These are phyloP conservation scores for Diplodia mutila DNA, from an alignment of 2,329 filamentous ascomycete genomes.

Conservation along the genomic window DNA sequence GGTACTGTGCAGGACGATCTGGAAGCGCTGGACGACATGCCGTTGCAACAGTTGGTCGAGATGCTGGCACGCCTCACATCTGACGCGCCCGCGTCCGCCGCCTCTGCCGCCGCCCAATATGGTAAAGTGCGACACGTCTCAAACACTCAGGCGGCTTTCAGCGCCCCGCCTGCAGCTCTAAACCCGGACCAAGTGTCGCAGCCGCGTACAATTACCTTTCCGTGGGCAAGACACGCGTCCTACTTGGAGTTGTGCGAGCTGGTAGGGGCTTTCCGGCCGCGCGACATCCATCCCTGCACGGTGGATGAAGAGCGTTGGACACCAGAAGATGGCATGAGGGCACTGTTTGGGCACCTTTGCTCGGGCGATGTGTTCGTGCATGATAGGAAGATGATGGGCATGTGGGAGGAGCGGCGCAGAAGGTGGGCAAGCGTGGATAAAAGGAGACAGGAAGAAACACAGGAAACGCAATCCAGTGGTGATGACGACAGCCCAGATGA, in stretches of 20 bases:
- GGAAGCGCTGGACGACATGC: constrained; percentile 32
- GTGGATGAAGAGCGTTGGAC: constrained; percentile 65
- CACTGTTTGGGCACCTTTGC: constrained; percentile 73
- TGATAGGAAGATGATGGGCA: constrained; percentile 62
- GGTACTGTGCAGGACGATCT: constrained; percentile 32
- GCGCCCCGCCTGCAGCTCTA: neutral
- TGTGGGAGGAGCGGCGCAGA: constrained; percentile 3
- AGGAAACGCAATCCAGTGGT: neutral
- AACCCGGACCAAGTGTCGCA: neutral
- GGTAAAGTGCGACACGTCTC: constrained; percentile 10
- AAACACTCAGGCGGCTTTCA: neutral
- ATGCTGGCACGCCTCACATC: constrained; percentile 29
- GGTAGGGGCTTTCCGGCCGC: constrained; percentile 68
- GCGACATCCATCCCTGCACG: constrained; percentile 83
- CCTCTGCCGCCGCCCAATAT: constrained; percentile 1
- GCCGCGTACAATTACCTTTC: constrained; percentile 59
- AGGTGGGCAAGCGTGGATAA: neutral
- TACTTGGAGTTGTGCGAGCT: constrained; percentile 77
- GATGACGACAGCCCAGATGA: neutral
- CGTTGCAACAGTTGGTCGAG: constrained; percentile 39
- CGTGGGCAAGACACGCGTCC: constrained; percentile 88
- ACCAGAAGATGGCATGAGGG: constrained; percentile 64
- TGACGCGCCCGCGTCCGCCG: neutral
- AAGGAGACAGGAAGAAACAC: constrained; percentile 11
- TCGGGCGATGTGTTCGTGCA: constrained; percentile 64